A percentile compares a stretch with the other conserved stretches of the same genome.
phyloP scores from a whole-genome alignment of 2,329 filamentous ascomycete genomes.

The Hymenoscyphus repandus region DNA sequence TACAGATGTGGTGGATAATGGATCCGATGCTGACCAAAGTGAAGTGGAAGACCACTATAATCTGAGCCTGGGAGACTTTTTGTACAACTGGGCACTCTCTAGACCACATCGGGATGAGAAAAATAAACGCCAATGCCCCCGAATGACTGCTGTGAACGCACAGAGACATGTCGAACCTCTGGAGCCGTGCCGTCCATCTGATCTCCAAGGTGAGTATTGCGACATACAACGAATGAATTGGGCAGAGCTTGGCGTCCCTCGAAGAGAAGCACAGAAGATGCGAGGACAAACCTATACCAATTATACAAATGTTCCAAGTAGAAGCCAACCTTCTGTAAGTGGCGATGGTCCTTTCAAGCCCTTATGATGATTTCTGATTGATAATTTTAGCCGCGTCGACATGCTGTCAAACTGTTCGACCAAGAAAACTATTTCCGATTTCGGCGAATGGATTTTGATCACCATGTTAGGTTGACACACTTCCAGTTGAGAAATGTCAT shows the following conservation, averaged over 20 bases:
- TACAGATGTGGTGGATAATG: constrained; percentile 11
- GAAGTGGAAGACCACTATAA: constrained; percentile 39
- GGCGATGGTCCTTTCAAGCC: background rate
- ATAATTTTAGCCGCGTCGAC: constrained; percentile 13
- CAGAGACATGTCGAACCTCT: constrained; percentile 17
- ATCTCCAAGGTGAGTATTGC: constrained; percentile 50
- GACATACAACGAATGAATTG: constrained; percentile 59
- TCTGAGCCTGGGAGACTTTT: constrained; percentile 43
- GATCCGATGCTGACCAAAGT: constrained; percentile 25
- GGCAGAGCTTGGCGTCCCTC: constrained; percentile 46
- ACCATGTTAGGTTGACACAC: constrained; percentile 52
- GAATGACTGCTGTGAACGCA: constrained; percentile 6
- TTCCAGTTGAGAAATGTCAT: constrained; percentile 62
- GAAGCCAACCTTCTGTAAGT: constrained; percentile 46
- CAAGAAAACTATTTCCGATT: constrained; percentile 49
- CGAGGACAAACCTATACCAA: constrained; percentile 49
- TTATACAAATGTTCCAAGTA: constrained; percentile 48
- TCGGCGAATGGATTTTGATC: constrained; percentile 49
- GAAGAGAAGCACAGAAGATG: constrained; percentile 42
- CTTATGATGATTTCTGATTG: background rate
- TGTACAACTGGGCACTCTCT: constrained; percentile 40
- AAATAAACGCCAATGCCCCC: background rate
- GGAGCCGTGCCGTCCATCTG: constrained; percentile 33
- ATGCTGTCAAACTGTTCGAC: constrained; percentile 18
- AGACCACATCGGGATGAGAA: background rate